Conservation (phyloP, 768 basidiomycete species). For the Tricholoma furcatifolium region DNA sequence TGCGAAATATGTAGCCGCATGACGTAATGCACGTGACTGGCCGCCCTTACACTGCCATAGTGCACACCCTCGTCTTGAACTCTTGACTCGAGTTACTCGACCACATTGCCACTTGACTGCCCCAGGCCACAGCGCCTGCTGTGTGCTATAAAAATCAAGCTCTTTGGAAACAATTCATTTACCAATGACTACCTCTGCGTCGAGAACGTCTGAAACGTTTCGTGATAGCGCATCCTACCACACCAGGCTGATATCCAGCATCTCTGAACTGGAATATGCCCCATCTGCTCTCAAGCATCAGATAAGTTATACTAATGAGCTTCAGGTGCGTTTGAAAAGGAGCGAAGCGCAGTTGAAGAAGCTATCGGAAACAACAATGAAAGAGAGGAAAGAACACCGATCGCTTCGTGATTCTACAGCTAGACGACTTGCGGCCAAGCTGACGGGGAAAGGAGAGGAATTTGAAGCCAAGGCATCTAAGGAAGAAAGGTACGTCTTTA, state of each 20-base stretch:
- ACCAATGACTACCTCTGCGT: background rate
- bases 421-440: slow-evolving; percentile 34
- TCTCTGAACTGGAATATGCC: slow-evolving; percentile 39
- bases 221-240: slow-evolving; percentile 39
- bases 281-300: slow-evolving; percentile 38
- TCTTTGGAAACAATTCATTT: background rate
- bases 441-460: slow-evolving; percentile 41
- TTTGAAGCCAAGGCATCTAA: slow-evolving; percentile 41
- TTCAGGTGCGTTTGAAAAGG: slow-evolving; percentile 25
- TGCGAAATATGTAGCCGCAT: background rate
- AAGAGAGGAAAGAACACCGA: slow-evolving; percentile 44
- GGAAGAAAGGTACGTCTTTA: slow-evolving; percentile 38
- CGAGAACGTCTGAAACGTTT: slow-evolving; percentile 32
- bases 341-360: slow-evolving; percentile 24
- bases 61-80: too few relatives aligned
- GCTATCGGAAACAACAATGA: slow-evolving; percentile 38
- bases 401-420: slow-evolving; percentile 38
- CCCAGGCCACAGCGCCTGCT: background rate
- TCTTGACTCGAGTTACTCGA: too few relatives aligned
- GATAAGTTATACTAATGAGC: slow-evolving; percentile 30
- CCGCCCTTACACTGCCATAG: background rate
- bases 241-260: slow-evolving; percentile 28
- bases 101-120: too few relatives aligned
- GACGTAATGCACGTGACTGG: slow-evolving; percentile 5
- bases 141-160: background rate